Percentiles rank a stretch among this genome's conserved stretches.
Conservation (phyloP, 1,139 yeast genomes). For the Saccharomycopsis crataegensis region DNA sequence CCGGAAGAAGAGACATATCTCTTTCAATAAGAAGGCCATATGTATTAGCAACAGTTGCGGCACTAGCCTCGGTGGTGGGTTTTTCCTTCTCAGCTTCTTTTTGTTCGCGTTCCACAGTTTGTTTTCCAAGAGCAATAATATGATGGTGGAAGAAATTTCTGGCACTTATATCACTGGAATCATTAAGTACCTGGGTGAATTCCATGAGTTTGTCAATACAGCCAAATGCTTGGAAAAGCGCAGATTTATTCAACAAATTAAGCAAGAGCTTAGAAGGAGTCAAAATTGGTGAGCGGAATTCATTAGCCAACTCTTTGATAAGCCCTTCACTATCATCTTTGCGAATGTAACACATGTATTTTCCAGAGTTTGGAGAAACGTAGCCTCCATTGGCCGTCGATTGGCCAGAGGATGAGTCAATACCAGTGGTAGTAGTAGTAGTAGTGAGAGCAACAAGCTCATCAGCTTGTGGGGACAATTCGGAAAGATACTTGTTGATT, state of each 20-base stretch:
- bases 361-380: slow-evolving; percentile 25
- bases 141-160: slow-evolving; percentile 82
- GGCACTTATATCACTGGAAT: slow-evolving; percentile 68
- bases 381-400: slow-evolving; percentile 13
- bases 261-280: slow-evolving; percentile 29
- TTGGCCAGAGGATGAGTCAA: not conserved
- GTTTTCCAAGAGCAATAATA: slow-evolving; percentile 67
- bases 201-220: slow-evolving; percentile 53
- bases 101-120: slow-evolving; percentile 18
- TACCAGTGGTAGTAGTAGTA: not conserved
- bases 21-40: slow-evolving; percentile 19
- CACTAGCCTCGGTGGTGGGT: slow-evolving; percentile 8
- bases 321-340: slow-evolving; percentile 40
- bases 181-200: slow-evolving; percentile 43
- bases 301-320: slow-evolving; percentile 33
- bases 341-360: slow-evolving; percentile 31
- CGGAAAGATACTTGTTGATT: slow-evolving; percentile 49
- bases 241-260: slow-evolving; percentile 56
- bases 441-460: slow-evolving; percentile 15
- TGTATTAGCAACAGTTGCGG: slow-evolving; percentile 7
- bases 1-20: slow-evolving; percentile 35
- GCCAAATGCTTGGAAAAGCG: slow-evolving; percentile 41
- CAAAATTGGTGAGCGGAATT: slow-evolving; percentile 32
- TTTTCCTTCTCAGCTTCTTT: slow-evolving; percentile 2
- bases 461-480: slow-evolving; percentile 33